Evolutionary conservation across 306 rosid species (phyloP).

Genomic region (Ormosia semicastrata): DNA sequence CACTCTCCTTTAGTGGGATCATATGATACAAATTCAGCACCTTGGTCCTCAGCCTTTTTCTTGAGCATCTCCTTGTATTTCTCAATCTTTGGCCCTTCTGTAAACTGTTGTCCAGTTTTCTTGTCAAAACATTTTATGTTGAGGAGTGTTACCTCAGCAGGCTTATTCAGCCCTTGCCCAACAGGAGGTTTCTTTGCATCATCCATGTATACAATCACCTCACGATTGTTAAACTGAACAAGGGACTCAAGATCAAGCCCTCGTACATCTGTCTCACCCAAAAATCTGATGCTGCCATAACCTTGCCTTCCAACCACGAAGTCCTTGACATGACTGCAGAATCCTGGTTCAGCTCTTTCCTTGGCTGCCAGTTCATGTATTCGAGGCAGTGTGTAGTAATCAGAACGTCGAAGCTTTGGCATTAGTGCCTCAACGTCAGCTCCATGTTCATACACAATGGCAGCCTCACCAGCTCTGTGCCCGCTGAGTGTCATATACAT

Average conservation of each 20-base stretch:
- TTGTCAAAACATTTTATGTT: constrained; percentile 85
- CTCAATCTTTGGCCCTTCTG: constrained; percentile 76
- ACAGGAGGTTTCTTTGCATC: constrained; percentile 92
- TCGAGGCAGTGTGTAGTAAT: constrained; percentile 87
- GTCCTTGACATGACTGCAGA: constrained; percentile 79
- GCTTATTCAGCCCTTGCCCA: constrained; percentile 97
- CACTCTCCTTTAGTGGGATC: constrained; percentile 85
- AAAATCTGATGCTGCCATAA: constrained; percentile 84
- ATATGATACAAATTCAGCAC: constrained; percentile 80
- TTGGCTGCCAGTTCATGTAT: constrained; percentile 94
- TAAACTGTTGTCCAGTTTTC: constrained; percentile 68
- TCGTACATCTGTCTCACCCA: constrained; percentile 89
- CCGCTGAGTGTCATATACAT: constrained; percentile 79
- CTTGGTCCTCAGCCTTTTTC: constrained; percentile 92
- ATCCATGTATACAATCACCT: constrained; percentile 91
- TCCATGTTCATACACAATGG: constrained; percentile 94
- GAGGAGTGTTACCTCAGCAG: constrained; percentile 94
- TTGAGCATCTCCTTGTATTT: constrained; percentile 89
- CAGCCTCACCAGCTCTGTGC: constrained; percentile 98
- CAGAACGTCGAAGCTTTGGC: constrained; percentile 92
- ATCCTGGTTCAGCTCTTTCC: constrained; percentile 96
- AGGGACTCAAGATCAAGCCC: constrained; percentile 88
- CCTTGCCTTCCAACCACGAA: constrained; percentile 93
- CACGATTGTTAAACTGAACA: constrained; percentile 86
- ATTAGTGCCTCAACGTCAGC: constrained; percentile 93